Conservation (phyloP, 345 rosid species). For the Erysimum cheiranthoides region DNA sequence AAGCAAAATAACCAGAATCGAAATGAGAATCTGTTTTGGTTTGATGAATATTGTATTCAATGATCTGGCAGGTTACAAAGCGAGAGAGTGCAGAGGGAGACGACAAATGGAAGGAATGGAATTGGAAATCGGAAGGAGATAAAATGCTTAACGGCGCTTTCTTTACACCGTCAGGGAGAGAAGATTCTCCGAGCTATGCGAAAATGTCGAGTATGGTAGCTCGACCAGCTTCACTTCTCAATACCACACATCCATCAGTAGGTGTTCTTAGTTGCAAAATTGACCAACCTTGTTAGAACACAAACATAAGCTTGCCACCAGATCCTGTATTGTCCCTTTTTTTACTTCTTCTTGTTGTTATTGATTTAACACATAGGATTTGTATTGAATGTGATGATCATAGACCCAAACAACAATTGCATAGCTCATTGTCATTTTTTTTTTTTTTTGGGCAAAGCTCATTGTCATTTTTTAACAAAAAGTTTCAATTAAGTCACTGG, state of each 20-base stretch:
- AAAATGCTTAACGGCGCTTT: conserved; percentile 67
- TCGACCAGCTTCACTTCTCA: conserved; percentile 60
- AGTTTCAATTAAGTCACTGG: background rate
- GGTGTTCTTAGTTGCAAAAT: conserved; percentile 57
- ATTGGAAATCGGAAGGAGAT: conserved; percentile 77
- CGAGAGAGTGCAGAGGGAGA: conserved; percentile 46
- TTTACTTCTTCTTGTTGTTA: background rate
- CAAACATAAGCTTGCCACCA: conserved; percentile 15
- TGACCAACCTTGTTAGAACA: conserved; percentile 56
- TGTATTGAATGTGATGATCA: conserved; percentile 14
- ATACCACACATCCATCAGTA: conserved; percentile 46
- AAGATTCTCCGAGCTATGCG: conserved; percentile 54
- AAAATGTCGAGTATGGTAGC: conserved; percentile 76
- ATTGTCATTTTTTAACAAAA: background rate
- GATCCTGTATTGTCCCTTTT: background rate
- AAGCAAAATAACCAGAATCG: background rate
- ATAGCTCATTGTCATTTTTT: background rate
- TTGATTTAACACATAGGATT: conserved; percentile 8
- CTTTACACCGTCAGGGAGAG: conserved; percentile 63
- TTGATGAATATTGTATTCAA: background rate
- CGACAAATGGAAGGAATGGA: conserved; percentile 64
- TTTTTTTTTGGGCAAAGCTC: background rate
- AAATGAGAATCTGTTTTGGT: background rate
- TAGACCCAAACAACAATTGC: conserved; percentile 8
- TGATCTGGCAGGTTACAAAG: conserved; percentile 65